A percentile compares a stretch with the other conserved stretches of the same genome.
Conservation (phyloP, 768 basidiomycete species). For the Botryobasidium botryosum region DNA sequence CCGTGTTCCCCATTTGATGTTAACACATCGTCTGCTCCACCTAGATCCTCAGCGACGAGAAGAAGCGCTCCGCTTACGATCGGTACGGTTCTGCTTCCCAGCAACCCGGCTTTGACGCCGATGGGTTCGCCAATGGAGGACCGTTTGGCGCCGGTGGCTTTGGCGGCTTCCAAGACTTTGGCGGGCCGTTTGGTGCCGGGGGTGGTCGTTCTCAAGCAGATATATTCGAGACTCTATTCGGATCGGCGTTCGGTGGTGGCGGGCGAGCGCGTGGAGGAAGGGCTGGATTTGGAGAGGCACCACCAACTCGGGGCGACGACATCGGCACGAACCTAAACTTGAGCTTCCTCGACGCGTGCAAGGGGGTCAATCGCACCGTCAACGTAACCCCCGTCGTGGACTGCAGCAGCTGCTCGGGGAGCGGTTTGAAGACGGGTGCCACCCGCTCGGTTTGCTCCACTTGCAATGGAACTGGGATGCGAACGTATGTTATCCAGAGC, state of each 20-base stretch:
- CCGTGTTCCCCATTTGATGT: neutral
- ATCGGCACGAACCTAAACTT: slow-evolving; percentile 61
- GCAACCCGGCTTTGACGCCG: slow-evolving; percentile 85
- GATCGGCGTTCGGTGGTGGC: slow-evolving; percentile 38
- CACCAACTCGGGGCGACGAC: slow-evolving; percentile 49
- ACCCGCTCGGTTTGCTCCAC: slow-evolving; percentile 61
- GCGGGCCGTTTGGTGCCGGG: slow-evolving; percentile 34
- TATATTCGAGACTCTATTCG: slow-evolving; percentile 78
- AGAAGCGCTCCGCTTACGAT: slow-evolving; percentile 82
- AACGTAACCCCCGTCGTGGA: slow-evolving; percentile 65
- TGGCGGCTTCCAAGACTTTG: slow-evolving; percentile 58
- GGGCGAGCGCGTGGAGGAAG: slow-evolving; percentile 25
- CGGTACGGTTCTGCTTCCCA: slow-evolving; percentile 85
- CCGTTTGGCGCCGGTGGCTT: slow-evolving; percentile 45
- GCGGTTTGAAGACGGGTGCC: slow-evolving; percentile 72
- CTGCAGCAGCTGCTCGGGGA: slow-evolving; percentile 70
- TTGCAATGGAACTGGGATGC: slow-evolving; percentile 76
- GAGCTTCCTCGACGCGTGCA: slow-evolving; percentile 88
- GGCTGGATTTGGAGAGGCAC: slow-evolving; percentile 25
- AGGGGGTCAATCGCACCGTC: slow-evolving; percentile 62
- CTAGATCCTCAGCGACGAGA: slow-evolving; percentile 91
- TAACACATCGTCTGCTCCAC: neutral
- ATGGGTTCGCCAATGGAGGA: slow-evolving; percentile 42
- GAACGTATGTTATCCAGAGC: slow-evolving; percentile 76
- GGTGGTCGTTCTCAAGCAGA: slow-evolving; percentile 36